Percentiles rank a stretch among this genome's conserved stretches.
These are phyloP conservation scores for Acanthamoeba castellanii DNA, from an alignment of 208 protist species.

Conservation along the genomic window DNA sequence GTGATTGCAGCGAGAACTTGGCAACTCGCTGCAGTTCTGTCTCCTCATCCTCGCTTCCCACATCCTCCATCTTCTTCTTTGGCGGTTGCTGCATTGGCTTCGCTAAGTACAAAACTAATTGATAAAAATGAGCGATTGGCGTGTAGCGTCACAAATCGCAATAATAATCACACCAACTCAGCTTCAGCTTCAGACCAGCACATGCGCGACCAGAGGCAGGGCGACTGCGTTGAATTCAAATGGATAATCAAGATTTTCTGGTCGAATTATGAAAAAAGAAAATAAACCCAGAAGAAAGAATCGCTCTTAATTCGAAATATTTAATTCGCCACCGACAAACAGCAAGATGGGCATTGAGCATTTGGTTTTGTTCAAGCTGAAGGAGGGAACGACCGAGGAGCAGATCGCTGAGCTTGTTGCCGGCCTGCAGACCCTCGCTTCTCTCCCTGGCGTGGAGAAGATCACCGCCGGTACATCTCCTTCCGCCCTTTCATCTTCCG, in stretches of 20 bases:
- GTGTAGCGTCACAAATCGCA: no score
- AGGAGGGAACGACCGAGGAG: constrained; percentile 56
- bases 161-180: no score
- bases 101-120: no score
- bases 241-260: background rate
- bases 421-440: constrained; percentile 15
- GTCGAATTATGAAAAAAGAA: background rate
- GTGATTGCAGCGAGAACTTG: constrained; percentile 4
- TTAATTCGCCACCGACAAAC: background rate
- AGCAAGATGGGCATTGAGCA: constrained; percentile 24
- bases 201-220: no score
- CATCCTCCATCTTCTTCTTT: constrained; percentile 28
- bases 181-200: no score
- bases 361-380: constrained; percentile 64
- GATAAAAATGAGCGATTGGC: no score
- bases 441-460: constrained; percentile 1
- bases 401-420: background rate
- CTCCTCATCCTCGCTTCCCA: constrained; percentile 12
- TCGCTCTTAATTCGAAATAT: no score
- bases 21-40: constrained; percentile 25
- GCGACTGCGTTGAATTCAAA: no score
- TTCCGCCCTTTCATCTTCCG: background rate
- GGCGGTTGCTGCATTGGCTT: background rate
- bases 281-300: background rate
- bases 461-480: constrained; percentile 41